A percentile compares a stretch with the other conserved stretches of the same genome.
Conservation (phyloP, 2,329 filamentous ascomycete genomes). For the Beauveria rudraprayagi region DNA sequence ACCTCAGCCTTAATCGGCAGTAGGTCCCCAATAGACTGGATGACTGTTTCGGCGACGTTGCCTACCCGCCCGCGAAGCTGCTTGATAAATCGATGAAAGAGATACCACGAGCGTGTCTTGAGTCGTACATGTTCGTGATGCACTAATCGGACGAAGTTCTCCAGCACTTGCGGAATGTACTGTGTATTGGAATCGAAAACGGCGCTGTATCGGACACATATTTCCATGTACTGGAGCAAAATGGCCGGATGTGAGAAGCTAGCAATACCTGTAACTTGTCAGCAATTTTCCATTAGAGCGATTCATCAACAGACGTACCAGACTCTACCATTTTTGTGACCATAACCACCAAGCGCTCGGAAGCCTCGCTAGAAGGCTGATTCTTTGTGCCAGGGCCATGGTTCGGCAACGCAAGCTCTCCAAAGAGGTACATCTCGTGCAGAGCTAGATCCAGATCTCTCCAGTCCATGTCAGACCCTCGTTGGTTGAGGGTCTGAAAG, state of each 20-base stretch:
- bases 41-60: slow-evolving; percentile 83
- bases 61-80: slow-evolving; percentile 77
- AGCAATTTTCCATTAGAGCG: slow-evolving; percentile 13
- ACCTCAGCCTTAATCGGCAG: slow-evolving; percentile 87
- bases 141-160: slow-evolving; percentile 83
- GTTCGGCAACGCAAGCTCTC: slow-evolving; percentile 83
- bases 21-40: slow-evolving; percentile 81
- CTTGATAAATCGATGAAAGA: slow-evolving; percentile 89
- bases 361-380: slow-evolving; percentile 68
- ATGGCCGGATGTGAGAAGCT: slow-evolving; percentile 85
- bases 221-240: slow-evolving; percentile 96
- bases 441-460: slow-evolving; percentile 88
- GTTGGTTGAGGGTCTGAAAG: slow-evolving; percentile 70
- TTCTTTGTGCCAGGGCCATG: slow-evolving; percentile 82
- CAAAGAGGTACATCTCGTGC: slow-evolving; percentile 92
- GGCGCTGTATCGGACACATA: slow-evolving; percentile 84
- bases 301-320: slow-evolving; percentile 43
- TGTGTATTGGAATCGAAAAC: slow-evolving; percentile 83
- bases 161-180: slow-evolving; percentile 77
- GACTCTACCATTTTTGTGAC: slow-evolving; percentile 95
- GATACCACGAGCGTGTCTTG: slow-evolving; percentile 88
- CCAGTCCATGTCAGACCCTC: slow-evolving; percentile 76
- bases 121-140: slow-evolving; percentile 85
- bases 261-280: slow-evolving; percentile 56
- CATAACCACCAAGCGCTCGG: slow-evolving; percentile 79